phyloP scores from a whole-genome alignment of 805 yeast genomes.

The Saturnispora serradocipensis region DNA sequence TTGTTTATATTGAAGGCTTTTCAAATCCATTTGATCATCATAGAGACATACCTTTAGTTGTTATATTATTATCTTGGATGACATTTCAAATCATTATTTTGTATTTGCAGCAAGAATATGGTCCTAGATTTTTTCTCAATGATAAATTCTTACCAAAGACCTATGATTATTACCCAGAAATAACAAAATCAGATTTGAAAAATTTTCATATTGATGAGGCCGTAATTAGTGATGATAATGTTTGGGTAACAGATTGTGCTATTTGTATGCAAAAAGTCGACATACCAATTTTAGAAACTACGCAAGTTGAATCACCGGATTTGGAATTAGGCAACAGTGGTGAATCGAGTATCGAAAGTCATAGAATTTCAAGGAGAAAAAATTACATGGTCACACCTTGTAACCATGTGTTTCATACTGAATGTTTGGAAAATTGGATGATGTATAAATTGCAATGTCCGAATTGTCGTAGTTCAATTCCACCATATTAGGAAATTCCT shows the following conservation, averaged over 20 bases:
- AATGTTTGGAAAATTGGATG: constrained; percentile 93
- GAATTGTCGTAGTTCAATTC: constrained; percentile 76
- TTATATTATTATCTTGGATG: constrained; percentile 45
- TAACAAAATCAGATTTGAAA: constrained; percentile 46
- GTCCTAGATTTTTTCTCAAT: constrained; percentile 79
- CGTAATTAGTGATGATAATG: constrained; percentile 21
- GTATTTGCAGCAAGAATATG: constrained; percentile 55
- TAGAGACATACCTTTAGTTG: constrained; percentile 42
- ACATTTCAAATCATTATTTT: constrained; percentile 48
- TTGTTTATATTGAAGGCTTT: constrained; percentile 41
- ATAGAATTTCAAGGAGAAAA: constrained; percentile 27
- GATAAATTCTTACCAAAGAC: constrained; percentile 67
- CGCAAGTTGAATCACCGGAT: constrained; percentile 4
- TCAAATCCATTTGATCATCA: constrained; percentile 66
- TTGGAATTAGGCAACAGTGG: constrained; percentile 1
- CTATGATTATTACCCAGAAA: constrained; percentile 71
- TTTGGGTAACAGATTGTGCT: constrained; percentile 65
- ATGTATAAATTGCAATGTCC: constrained; percentile 88
- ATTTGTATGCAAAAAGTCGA: constrained; percentile 82
- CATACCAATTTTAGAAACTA: constrained; percentile 34
- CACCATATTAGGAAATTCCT: constrained; percentile 38
- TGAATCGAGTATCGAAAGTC: not conserved
- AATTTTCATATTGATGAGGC: constrained; percentile 40
- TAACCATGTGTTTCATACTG: constrained; percentile 78
- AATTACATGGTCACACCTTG: constrained; percentile 85